These are phyloP conservation scores for Daphne laureola DNA, from an alignment of 441 rosid genomes.

Conservation along the genomic window DNA sequence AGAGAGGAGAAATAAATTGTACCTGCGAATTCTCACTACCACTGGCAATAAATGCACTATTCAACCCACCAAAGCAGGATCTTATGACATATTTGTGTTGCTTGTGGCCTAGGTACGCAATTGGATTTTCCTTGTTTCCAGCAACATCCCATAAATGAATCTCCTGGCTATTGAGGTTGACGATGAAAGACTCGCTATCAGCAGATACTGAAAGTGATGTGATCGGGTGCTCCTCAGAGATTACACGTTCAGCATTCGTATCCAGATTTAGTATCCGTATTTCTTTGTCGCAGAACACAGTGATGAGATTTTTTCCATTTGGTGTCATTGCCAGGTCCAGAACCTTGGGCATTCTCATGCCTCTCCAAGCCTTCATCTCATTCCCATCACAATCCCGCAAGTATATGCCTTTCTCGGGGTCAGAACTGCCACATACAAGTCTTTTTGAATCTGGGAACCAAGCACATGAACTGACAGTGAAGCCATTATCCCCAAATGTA, in stretches of 20 bases:
- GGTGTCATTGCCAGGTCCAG: conserved; percentile 76
- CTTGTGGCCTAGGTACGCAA: conserved; percentile 58
- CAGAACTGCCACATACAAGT: conserved; percentile 86
- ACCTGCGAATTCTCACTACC: conserved; percentile 87
- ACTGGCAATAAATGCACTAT: conserved; percentile 77
- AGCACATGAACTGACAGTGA: conserved; percentile 84
- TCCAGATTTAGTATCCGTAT: conserved; percentile 55
- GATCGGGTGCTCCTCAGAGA: conserved; percentile 61
- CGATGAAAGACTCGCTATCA: conserved; percentile 62
- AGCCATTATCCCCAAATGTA: conserved; percentile 77
- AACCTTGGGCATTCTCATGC: conserved; percentile 73
- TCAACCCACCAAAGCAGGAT: conserved; percentile 85
- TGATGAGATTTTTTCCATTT: conserved; percentile 65
- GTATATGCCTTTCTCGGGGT: conserved; percentile 72
- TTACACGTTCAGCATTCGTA: conserved; percentile 51
- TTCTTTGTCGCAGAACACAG: conserved; percentile 51
- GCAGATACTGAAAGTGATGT: conserved; percentile 65
- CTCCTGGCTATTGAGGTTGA: conserved; percentile 82
- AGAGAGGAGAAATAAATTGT: conserved; percentile 1
- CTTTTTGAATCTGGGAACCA: conserved; percentile 92
- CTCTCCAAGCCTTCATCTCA: conserved; percentile 79
- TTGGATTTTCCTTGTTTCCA: conserved; percentile 50
- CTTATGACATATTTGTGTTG: conserved; percentile 80
- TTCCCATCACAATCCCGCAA: conserved; percentile 83
- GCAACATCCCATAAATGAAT: conserved; percentile 90